Evolutionary conservation across 805 yeast species (phyloP), one percentile per base, ranked within the genome.

Genomic region (Kazachstania bromeliacearum): DNA sequence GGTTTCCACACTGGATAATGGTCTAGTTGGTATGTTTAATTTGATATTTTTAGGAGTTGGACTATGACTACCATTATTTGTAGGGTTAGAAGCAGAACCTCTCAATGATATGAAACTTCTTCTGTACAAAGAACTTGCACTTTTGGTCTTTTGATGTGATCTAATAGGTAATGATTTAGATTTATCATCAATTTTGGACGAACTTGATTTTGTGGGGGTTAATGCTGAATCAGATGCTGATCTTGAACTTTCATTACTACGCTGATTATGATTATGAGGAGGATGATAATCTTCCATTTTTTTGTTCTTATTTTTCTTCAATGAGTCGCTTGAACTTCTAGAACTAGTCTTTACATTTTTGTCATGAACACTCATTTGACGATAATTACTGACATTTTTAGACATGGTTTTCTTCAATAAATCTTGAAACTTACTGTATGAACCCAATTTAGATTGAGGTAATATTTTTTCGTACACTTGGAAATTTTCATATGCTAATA

Each of bases 401-500:
- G 52, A 47, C 51, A 62, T 52, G 0, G 78, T 68, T 38, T 70
- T 65, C 39, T 75, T 68, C 43, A 72, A 55, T 25, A 67, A 57
- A 40, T 67, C 75, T 38, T 75, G 75, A 60, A 69, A 88, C 42
- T 73, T 68, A 41, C 66, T 69, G 41, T 68, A 82, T 4, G 73
- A 71, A 1, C 71, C 67, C 24, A 64, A 68, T 37, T 71, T 70
- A 15, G 69, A 64, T 0, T 67, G 56, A 5, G 68, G 66, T 16
- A 72, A 45, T 40, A 57, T 60, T 30, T 47, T 53, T 42, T 64
- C 65, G 47, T 61, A 51, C 20, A 50, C 45, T 37, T 61, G 48
- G 45, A 85, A 70, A 20, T 74, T 69, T 30, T 78, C 84, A 53
- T 80, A 81, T 29, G 78, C 83, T 33, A 76, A 70, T 45, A 87